These are phyloP conservation scores for Polytrichum formosum DNA, from an alignment of 225 moss, liverwort and hornwort species.

Conservation along the genomic window DNA sequence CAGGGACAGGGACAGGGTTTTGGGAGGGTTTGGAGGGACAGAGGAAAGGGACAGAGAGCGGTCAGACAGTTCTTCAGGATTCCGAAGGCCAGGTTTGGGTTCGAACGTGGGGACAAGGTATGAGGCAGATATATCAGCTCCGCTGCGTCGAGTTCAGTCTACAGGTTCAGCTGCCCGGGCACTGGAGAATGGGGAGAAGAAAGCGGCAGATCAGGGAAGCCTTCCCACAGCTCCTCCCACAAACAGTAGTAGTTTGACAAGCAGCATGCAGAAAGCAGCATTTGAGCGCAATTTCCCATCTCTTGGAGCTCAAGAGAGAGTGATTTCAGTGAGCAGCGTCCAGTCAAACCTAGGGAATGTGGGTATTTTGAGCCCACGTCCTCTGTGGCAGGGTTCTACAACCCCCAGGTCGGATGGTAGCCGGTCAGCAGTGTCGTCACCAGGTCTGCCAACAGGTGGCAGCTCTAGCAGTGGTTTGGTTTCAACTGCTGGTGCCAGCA, in stretches of 20 bases:
- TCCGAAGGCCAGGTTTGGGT: slow-evolving; percentile 73
- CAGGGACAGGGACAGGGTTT: slow-evolving; percentile 80
- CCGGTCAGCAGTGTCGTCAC: slow-evolving; percentile 67
- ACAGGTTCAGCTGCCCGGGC: slow-evolving; percentile 78
- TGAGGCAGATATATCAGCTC: slow-evolving; percentile 53
- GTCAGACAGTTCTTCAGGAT: slow-evolving; percentile 48
- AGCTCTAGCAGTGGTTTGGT: slow-evolving; percentile 42
- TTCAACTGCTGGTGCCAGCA: slow-evolving; percentile 53
- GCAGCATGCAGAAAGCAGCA: slow-evolving; percentile 97
- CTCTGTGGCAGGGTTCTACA: slow-evolving; percentile 94
- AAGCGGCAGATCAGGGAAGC: slow-evolving; percentile 42
- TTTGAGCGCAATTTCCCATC: slow-evolving; percentile 97
- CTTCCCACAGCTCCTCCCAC: slow-evolving; percentile 83
- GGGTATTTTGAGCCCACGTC: slow-evolving; percentile 80
- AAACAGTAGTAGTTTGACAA: slow-evolving; percentile 82
- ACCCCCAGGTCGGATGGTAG: slow-evolving; percentile 73
- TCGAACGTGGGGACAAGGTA: slow-evolving; percentile 53
- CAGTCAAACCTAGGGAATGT: slow-evolving; percentile 74
- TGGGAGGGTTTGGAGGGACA: slow-evolving; percentile 79
- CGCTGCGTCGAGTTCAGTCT: slow-evolving; percentile 83
- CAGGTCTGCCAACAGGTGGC: slow-evolving; percentile 42
- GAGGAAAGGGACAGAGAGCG: slow-evolving; percentile 87
- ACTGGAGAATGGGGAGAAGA: slow-evolving; percentile 95
- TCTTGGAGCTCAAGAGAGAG: slow-evolving; percentile 95
- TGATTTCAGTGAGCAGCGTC: slow-evolving; percentile 48